Base-by-base conservation (phyloP, 257 asterid genomes). In the Solanum lycopersicoides region DNA sequence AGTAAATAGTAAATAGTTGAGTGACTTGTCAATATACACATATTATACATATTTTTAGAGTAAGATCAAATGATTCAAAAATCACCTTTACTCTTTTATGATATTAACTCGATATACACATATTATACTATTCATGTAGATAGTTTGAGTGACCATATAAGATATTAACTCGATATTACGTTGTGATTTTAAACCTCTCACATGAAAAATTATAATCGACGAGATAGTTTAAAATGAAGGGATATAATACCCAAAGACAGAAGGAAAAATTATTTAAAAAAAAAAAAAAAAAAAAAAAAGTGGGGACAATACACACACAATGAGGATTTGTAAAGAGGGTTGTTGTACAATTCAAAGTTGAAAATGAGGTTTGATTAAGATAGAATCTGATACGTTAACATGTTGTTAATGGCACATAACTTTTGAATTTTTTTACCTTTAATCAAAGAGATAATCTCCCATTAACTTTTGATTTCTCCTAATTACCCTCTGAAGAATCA, bases 141-240 rank as follows among this genome's bases (percentile, higher is more conserved):
- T 37, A 37, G 1, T 37, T 28, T 37, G 7, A 37, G 7, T 37
- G 39, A 37, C 1, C 39, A 37, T 37, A 37, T 37, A 37, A 37
- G 39, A 37, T 37, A 37, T 37, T 37, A 37, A 37, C 39, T 37
- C 2, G 39, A 37, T 37, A 37, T 6, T 5, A 37, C 1, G 0
- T 37, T 37, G 7, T 14, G 7, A 0, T 47, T 0, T 47, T 47
- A 47, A 0, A 47, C 0, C 0, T 0, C 6, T 56, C 25, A 56
- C 5, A 11, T 18, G 25, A 18, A 18, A 53, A 53, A 6, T 16
- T 56, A 18, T 6, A 56, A 56, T 18, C 0, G 6, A 53, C 18
- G 0, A 53, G n/a, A 53, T 0, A 16, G 2, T 16, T 16, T 16
- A 0, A 53, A 59, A 21, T 0, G 13, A 5, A 0, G 4, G 28